These are phyloP conservation scores for Testicularia cyperi DNA, from an alignment of 1,284 basidiomycete genomes.

Conservation along the genomic window DNA sequence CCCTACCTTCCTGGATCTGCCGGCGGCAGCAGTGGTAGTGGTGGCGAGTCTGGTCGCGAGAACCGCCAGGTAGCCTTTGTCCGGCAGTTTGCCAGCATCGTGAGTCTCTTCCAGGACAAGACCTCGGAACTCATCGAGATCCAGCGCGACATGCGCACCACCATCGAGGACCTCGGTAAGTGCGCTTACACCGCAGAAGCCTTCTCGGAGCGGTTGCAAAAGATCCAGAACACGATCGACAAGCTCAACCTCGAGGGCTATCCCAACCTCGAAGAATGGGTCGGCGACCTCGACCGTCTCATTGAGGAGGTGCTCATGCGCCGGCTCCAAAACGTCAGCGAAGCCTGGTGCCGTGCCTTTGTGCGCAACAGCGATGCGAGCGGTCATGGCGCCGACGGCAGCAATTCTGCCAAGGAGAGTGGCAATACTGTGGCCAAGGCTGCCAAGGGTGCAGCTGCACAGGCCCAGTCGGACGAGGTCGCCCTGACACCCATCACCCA, in stretches of 20 bases:
- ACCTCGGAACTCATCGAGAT: slow-evolving; percentile 89
- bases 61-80: slow-evolving; percentile 90
- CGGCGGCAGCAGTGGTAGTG: no score
- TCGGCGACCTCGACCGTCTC: slow-evolving; percentile 79
- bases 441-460: slow-evolving; percentile 6
- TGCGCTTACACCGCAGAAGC: slow-evolving; percentile 82
- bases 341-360: slow-evolving; percentile 85
- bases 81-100: slow-evolving; percentile 87
- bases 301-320: slow-evolving; percentile 81
- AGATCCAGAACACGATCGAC: slow-evolving; percentile 88
- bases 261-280: slow-evolving; percentile 96
- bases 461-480: slow-evolving; percentile 6
- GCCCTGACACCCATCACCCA: slow-evolving; percentile 66
- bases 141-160: slow-evolving; percentile 78
- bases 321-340: slow-evolving; percentile 76
- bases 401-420: slow-evolving; percentile 1
- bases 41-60: slow-evolving; percentile 62
- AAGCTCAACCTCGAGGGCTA: slow-evolving; percentile 92
- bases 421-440: no score
- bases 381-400: no score
- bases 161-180: slow-evolving; percentile 73
- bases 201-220: slow-evolving; percentile 75
- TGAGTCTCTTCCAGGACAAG: slow-evolving; percentile 79
- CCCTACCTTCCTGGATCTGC: slow-evolving; percentile 48
- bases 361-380: slow-evolving; percentile 16